Evolutionary conservation across 495 filamentous ascomycete species (phyloP), one percentile per base, ranked within the genome.

Genomic region (Saxophila tyrrhenica): DNA sequence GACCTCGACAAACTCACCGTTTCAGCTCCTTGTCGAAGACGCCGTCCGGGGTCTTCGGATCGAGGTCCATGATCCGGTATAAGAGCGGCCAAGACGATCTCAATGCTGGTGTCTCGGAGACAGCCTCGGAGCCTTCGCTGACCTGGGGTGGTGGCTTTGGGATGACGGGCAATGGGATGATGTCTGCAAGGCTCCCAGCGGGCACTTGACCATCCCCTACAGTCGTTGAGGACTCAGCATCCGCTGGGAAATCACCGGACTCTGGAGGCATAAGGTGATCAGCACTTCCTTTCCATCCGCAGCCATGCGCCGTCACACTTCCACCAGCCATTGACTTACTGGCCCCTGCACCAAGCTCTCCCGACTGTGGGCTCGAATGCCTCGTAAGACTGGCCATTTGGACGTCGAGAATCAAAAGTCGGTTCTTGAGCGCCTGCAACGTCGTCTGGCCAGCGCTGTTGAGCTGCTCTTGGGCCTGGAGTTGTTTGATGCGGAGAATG

Each of bases 1-100:
- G 29, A 35, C 13, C 13, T 5, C 7, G 7, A 35, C 13, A 13
- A 8, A 44, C 46, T 39, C n/a, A 49, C 53, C 42, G 41, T 3
- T 49, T 21, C 25, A 24, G 25, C 9, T 29, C 29, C 16, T n/a
- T 5, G 15, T 49, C 19, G 20, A 49, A 49, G 32, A 35, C 10
- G 45, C 20, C 17, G 9, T 42, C 13, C 1, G 3, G 15, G 7
- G 53, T 50, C 29, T 35, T 29, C 2, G 53, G 53, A 32, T 49
- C 46, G 38, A 55, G 20, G 39, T 50, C 38, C 29, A 55, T n/a
- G 45, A 55, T 55, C n/a, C 35, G 53, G 38, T 55, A 55, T 29
- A 45, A 43, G 29, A 55, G 23, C 2, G 45, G 53, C 53, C 53
- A 55, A 21, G 5, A 5, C 29, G 5, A 7, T 5, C 29, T 35